phyloP scores from a whole-genome alignment of 441 rosid species.

The Adansonia rubrostipa region DNA sequence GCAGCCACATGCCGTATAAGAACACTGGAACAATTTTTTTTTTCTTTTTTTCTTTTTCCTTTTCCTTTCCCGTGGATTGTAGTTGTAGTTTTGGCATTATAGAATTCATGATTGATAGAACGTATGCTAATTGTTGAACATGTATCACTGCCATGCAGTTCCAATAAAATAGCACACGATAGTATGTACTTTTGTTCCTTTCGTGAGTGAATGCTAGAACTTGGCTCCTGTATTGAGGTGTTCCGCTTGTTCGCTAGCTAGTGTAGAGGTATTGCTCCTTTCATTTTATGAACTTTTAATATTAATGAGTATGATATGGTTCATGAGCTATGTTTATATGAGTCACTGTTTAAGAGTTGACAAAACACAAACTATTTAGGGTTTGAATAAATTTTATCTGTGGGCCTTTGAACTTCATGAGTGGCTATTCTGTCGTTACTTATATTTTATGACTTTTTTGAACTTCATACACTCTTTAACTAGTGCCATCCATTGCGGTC shows the following conservation, averaged over 20 bases:
- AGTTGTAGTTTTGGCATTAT: conserved; percentile 57
- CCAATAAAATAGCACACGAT: conserved; percentile 47
- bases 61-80: conserved; percentile 40
- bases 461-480: neutral
- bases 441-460: neutral
- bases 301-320: neutral
- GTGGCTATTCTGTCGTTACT: neutral
- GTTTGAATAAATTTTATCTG: neutral
- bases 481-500: neutral
- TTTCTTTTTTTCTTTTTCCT: conserved; percentile 23
- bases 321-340: neutral
- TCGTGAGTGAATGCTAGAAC: neutral
- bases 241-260: neutral
- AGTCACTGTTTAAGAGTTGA: conserved; percentile 2
- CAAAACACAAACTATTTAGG: neutral
- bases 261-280: neutral
- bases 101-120: conserved; percentile 54
- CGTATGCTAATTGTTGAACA: conserved; percentile 50
- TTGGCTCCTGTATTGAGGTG: neutral
- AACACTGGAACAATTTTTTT: conserved; percentile 37
- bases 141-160: conserved; percentile 50
- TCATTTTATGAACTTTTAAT: neutral
- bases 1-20: conserved; percentile 39
- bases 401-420: neutral
- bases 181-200: too few species aligned